Base-by-base conservation (phyloP, 192 early-diverging fungal species). In the Chytriomyces confervae region DNA sequence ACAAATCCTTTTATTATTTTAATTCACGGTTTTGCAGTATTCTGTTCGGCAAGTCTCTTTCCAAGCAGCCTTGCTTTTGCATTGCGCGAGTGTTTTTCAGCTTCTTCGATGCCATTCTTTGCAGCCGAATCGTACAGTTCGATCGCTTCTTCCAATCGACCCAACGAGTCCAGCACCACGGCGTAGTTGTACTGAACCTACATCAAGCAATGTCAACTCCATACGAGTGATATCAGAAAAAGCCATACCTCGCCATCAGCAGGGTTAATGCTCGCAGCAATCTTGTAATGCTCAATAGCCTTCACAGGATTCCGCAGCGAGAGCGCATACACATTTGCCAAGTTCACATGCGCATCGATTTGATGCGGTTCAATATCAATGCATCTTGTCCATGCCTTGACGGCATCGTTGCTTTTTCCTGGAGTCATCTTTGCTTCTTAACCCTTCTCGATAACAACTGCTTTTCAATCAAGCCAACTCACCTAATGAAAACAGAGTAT, bases 291-390 rank as follows among this genome's bases (percentile, higher is more conserved):
- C 16, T 43, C 67, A 4, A 93, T 57, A 20, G 91, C 89, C 57
- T 63, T 76, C 6, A 76, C 62, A 8, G 76, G 36, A 57, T 91
- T 84, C 50, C 84, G 84, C 20, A 91, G 75, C 46, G 85, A 79
- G 11, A 84, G 49, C 9, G 82, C 82, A 67, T 89, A 86, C 8
- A 86, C 77, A 47, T 91, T 91, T 7, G 91, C 93, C 49, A 91
- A 69, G 75, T 93, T 94, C 67, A 91, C 90, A 70, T 91, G 90
- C 5, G 89, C 91, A 77, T 94, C 93, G 0, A 87, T 79, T 11
- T 84, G 80, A 47, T 74, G 66, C 0, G 89, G 86, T n/a, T 84
- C 82, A n/a, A 90, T 62, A 9, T 81, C 80, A 6, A 94, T 44
- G 0, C 92, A 89, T 20, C 84, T 62, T 44, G 86, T 62, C 89